These are phyloP conservation scores for Quercus suber DNA, from an alignment of 306 rosid species.

Conservation along the genomic window DNA sequence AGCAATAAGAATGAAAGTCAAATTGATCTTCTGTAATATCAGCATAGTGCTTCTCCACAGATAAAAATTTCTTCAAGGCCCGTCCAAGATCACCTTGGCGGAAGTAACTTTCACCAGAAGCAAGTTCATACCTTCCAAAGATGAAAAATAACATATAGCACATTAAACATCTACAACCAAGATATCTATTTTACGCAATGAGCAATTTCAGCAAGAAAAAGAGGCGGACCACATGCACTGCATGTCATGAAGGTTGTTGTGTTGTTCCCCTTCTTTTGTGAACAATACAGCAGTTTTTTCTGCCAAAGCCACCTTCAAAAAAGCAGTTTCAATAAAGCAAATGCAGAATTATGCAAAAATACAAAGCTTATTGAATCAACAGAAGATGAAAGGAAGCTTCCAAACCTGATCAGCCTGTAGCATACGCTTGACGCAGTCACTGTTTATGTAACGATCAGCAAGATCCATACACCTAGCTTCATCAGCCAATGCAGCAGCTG, in stretches of 20 bases:
- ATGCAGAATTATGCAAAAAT: slow-evolving; percentile 23
- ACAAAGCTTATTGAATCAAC: slow-evolving; percentile 9
- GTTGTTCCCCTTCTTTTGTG: slow-evolving; percentile 98
- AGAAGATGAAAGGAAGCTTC: background rate
- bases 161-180: slow-evolving; percentile 18
- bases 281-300: slow-evolving; percentile 97
- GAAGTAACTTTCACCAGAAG: slow-evolving; percentile 93
- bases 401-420: slow-evolving; percentile 96
- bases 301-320: slow-evolving; percentile 78
- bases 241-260: slow-evolving; percentile 99
- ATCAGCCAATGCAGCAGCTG: slow-evolving; percentile 93
- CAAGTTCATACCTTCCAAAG: slow-evolving; percentile 84
- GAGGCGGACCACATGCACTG: slow-evolving; percentile 98
- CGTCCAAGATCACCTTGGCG: slow-evolving; percentile 93
- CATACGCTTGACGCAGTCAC: slow-evolving; percentile 98
- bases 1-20: slow-evolving; percentile 98
- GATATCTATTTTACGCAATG: slow-evolving; percentile 8
- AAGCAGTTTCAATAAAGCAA: background rate
- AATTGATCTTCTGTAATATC: slow-evolving; percentile 98
- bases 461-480: slow-evolving; percentile 98
- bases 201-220: slow-evolving; percentile 15
- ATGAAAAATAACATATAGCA: slow-evolving; percentile 13
- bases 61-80: slow-evolving; percentile 83
- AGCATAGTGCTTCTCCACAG: slow-evolving; percentile 95
- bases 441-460: slow-evolving; percentile 94